Percentiles rank a stretch among this genome's conserved stretches.
Conservation (phyloP, 2,329 filamentous ascomycete species). For the Ceratocystis variospora region DNA sequence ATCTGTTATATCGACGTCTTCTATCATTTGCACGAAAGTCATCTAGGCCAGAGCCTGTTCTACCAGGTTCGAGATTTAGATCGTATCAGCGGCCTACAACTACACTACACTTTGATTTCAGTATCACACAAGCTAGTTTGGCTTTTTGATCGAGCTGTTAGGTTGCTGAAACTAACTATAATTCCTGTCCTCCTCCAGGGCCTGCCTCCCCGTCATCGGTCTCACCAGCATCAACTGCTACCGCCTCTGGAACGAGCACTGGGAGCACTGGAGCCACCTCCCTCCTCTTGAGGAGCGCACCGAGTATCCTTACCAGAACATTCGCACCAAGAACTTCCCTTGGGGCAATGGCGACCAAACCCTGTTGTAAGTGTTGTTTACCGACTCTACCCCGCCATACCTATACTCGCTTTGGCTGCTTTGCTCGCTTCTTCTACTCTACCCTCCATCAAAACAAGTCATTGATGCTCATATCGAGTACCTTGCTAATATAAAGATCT, state of each 20-base stretch:
- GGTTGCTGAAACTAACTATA: neutral
- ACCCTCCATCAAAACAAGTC: too few relatives aligned
- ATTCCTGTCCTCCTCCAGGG: conserved; percentile 37
- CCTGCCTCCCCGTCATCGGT: conserved; percentile 57
- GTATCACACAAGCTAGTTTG: neutral
- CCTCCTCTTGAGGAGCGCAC: conserved; percentile 76
- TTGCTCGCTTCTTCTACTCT: too few relatives aligned
- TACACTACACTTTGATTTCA: neutral
- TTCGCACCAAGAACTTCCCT: conserved; percentile 87
- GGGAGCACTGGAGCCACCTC: conserved; percentile 84
- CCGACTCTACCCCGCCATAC: neutral
- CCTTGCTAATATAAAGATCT: too few relatives aligned
- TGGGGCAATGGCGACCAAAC: conserved; percentile 96
- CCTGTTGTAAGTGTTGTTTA: conserved; percentile 42
- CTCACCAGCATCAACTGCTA: conserved; percentile 71
- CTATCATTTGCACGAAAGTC: too few relatives aligned
- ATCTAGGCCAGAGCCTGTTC: too few relatives aligned
- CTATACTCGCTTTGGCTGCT: too few relatives aligned
- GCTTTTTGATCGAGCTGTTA: neutral
- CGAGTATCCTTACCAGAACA: conserved; percentile 97
- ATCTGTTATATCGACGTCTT: too few relatives aligned
- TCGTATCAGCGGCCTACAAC: too few relatives aligned
- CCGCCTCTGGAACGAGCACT: conserved; percentile 87
- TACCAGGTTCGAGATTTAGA: too few relatives aligned
- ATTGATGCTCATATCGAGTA: too few relatives aligned